These are phyloP conservation scores for Pseudoneurospora amorphoporcata DNA, from an alignment of 495 filamentous ascomycete genomes.

Conservation along the genomic window DNA sequence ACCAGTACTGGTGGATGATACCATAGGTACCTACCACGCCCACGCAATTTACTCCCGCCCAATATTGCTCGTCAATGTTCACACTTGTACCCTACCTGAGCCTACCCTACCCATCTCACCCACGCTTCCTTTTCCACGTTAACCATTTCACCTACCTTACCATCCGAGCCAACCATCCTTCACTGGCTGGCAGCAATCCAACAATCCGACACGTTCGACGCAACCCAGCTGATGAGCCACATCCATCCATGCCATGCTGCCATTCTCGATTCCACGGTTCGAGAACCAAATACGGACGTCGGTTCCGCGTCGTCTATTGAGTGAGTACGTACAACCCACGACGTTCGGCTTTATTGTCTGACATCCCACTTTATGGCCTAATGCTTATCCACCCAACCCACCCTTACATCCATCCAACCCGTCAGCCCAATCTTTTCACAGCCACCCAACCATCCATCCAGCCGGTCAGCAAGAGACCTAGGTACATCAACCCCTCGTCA, in stretches of 20 bases:
- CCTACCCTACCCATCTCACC: background rate
- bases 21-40: background rate
- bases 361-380: background rate
- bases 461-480: background rate
- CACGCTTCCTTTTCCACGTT: background rate
- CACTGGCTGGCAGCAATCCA: background rate
- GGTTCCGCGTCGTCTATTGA: background rate
- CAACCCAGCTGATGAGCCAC: background rate
- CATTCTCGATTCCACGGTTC: background rate
- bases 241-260: background rate
- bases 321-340: background rate
- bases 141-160: background rate
- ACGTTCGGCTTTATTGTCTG: background rate
- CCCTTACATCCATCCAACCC: background rate
- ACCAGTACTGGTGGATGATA: background rate
- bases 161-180: background rate
- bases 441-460: background rate
- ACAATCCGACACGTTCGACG: background rate
- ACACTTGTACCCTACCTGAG: background rate
- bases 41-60: background rate
- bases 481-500: background rate
- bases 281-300: background rate
- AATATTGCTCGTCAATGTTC: background rate
- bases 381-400: background rate
- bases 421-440: background rate